Evolutionary conservation across 371 early-diverging fungal species (phyloP).

Genomic region (Synchytrium microbalum): DNA sequence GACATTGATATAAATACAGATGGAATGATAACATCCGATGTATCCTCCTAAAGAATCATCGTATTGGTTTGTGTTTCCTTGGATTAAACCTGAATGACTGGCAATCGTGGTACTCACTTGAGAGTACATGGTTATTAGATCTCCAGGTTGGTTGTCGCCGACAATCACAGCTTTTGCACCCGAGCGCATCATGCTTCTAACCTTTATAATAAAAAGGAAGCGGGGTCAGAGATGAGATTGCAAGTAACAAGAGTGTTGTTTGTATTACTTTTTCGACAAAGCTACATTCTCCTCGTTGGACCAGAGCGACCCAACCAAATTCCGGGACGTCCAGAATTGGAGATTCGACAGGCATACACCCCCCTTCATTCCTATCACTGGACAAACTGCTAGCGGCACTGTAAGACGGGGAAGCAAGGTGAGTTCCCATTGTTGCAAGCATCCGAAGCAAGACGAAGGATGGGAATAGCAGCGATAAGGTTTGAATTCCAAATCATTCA

Average conservation of each 20-base stretch:
- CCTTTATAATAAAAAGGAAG: too few species aligned
- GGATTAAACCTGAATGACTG: too few species aligned
- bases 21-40: not conserved
- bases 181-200: not conserved
- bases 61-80: too few species aligned
- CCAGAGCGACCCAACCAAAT: not conserved
- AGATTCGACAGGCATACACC: not conserved
- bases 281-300: not conserved
- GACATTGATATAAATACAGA: not conserved
- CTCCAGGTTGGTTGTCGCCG: not conserved
- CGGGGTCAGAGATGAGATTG: too few species aligned
- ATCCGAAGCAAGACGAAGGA: too few species aligned
- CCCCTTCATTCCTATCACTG: not conserved
- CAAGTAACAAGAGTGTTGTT: too few species aligned
- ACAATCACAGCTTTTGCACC: not conserved
- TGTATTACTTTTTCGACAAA: not conserved
- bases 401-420: not conserved
- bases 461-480: not conserved
- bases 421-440: too few species aligned
- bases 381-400: not conserved
- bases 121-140: too few species aligned
- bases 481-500: not conserved
- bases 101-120: not conserved
- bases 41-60: too few species aligned
- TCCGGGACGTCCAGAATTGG: not conserved